Percentiles rank a stretch among this genome's conserved stretches.
Conservation (phyloP, 2,329 filamentous ascomycete genomes). For the Colletotrichum liriopes region DNA sequence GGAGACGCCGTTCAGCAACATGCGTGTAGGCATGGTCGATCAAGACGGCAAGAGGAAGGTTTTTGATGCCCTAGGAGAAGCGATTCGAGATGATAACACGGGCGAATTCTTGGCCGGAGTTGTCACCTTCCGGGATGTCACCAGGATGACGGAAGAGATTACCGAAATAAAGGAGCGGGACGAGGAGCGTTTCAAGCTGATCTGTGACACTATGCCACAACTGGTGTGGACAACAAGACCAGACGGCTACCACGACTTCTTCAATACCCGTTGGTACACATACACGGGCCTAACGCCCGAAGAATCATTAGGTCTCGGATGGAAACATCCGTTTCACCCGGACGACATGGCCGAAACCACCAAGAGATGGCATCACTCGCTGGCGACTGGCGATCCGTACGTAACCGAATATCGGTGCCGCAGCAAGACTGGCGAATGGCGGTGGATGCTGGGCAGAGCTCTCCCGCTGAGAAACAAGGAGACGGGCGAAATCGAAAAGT, state of each 20-base stretch:
- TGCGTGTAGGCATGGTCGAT: constrained; percentile 76
- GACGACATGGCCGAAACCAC: constrained; percentile 75
- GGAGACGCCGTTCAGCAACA: constrained; percentile 71
- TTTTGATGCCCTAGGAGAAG: constrained; percentile 78
- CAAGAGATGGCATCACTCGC: constrained; percentile 72
- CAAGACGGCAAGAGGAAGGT: constrained; percentile 66
- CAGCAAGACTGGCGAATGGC: constrained; percentile 78
- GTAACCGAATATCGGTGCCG: constrained; percentile 80
- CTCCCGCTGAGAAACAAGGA: constrained; percentile 77
- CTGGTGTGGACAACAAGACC: constrained; percentile 82
- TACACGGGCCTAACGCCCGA: constrained; percentile 79
- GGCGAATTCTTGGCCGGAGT: constrained; percentile 83
- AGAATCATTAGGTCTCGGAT: constrained; percentile 74
- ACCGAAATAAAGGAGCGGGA: constrained; percentile 79
- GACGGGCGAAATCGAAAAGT: constrained; percentile 80
- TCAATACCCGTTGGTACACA: constrained; percentile 83
- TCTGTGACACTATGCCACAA: constrained; percentile 81
- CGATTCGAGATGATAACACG: constrained; percentile 75
- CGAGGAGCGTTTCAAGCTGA: constrained; percentile 81
- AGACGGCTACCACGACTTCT: constrained; percentile 80
- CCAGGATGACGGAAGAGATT: constrained; percentile 78
- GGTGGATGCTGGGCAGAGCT: constrained; percentile 85
- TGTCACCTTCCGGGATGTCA: constrained; percentile 81
- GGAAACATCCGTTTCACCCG: constrained; percentile 77
- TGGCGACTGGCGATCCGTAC: constrained; percentile 79